phyloP scores from a whole-genome alignment of 495 filamentous ascomycete species.

The Aspergillus egyptiacus region DNA sequence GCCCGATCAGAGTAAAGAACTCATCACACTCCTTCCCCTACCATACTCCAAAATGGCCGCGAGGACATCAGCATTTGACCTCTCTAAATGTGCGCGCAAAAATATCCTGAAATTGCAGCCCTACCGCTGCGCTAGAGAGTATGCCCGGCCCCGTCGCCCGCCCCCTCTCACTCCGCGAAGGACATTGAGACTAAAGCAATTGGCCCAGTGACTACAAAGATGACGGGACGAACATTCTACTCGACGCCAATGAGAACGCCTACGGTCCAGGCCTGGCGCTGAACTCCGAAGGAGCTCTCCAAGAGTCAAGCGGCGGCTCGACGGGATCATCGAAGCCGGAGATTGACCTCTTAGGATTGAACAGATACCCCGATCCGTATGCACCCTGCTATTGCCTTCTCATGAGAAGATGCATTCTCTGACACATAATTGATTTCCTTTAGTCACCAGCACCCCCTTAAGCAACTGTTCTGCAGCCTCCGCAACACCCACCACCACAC shows the following conservation, averaged over 20 bases:
- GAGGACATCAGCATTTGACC: conserved; percentile 54
- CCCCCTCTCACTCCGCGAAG: conserved; percentile 10
- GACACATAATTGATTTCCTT: background rate
- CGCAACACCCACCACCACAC: conserved; percentile 84
- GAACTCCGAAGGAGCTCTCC: conserved; percentile 40
- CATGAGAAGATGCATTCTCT: background rate
- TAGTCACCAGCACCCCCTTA: conserved; percentile 79
- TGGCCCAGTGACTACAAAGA: conserved; percentile 90
- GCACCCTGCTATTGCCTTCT: background rate
- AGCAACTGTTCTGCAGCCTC: conserved; percentile 77
- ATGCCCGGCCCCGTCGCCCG: conserved; percentile 30
- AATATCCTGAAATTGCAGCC: conserved; percentile 80
- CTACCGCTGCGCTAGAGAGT: conserved; percentile 82
- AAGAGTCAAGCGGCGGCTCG: conserved; percentile 29
- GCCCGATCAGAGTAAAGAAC: background rate
- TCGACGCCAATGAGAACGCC: conserved; percentile 97
- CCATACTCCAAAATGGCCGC: conserved; percentile 33
- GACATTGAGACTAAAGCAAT: conserved; percentile 25
- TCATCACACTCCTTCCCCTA: background rate
- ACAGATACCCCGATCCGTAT: conserved; percentile 93
- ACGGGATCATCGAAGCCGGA: conserved; percentile 36
- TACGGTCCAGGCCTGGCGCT: conserved; percentile 70
- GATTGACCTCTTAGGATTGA: conserved; percentile 70
- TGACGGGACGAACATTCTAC: conserved; percentile 90
- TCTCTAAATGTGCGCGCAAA: conserved; percentile 72